A percentile compares a stretch with the other conserved stretches of the same genome.
These are phyloP conservation scores for Acorus gramineus DNA, from an alignment of 106 monocot genomes.

Conservation along the genomic window DNA sequence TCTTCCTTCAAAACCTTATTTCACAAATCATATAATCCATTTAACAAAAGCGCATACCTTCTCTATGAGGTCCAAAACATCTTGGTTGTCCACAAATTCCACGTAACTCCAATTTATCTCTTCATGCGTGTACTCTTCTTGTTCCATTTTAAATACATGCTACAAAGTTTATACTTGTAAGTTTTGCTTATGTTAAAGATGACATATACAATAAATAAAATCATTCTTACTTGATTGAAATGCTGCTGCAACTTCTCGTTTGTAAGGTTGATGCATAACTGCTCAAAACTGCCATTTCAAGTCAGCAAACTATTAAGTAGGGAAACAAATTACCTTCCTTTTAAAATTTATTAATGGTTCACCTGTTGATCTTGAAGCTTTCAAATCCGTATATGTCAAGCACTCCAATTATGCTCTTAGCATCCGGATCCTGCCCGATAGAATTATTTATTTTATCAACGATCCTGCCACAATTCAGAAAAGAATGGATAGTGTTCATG, in stretches of 20 bases:
- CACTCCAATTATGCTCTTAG: constrained; percentile 77
- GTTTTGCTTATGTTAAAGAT: too few relatives aligned
- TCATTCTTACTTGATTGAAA: constrained; percentile 73
- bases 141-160: constrained; percentile 99
- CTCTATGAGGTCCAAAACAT: constrained; percentile 95
- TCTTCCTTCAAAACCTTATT: not conserved
- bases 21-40: not conserved
- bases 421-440: constrained; percentile 84
- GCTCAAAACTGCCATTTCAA: constrained; percentile 57
- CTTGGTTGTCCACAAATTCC: constrained; percentile 95
- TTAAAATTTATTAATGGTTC: not conserved
- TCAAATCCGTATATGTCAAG: constrained; percentile 99
- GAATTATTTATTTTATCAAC: constrained; percentile 94
- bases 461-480: constrained; percentile 41
- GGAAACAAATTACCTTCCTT: too few relatives aligned
- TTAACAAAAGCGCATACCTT: constrained; percentile 29
- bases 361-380: constrained; percentile 96
- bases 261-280: constrained; percentile 85
- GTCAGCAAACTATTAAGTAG: too few relatives aligned
- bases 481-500: not conserved
- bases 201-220: not conserved
- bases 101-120: constrained; percentile 97
- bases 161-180: constrained; percentile 13
- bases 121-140: constrained; percentile 95
- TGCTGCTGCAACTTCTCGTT: constrained; percentile 97